Conservation (phyloP, 345 rosid species). For the Iberis pinnata region DNA sequence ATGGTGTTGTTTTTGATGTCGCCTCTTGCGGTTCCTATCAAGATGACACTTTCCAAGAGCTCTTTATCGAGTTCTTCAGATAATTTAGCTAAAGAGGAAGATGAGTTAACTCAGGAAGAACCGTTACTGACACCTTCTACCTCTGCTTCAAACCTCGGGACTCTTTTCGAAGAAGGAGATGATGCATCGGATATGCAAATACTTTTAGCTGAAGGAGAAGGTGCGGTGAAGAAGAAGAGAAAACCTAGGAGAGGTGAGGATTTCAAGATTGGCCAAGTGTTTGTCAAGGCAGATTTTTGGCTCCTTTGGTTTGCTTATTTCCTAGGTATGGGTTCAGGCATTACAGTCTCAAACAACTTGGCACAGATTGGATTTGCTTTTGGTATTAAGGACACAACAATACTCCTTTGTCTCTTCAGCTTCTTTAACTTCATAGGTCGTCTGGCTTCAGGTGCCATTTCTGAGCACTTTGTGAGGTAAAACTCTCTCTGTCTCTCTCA, state of each 20-base stretch:
- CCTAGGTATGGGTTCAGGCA: conserved; percentile 87
- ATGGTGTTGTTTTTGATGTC: conserved; percentile 57
- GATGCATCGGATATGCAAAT: conserved; percentile 44
- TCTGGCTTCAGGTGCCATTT: conserved; percentile 72
- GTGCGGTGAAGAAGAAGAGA: conserved; percentile 71
- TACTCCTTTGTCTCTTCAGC: no score
- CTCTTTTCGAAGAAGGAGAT: conserved; percentile 50
- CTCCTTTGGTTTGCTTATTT: conserved; percentile 84
- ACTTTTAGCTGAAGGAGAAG: conserved; percentile 73
- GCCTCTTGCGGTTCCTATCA: conserved; percentile 84
- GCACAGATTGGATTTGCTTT: conserved; percentile 25
- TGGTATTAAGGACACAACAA: no score
- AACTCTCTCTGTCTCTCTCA: no score
- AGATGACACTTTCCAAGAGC: conserved; percentile 66
- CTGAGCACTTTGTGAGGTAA: conserved; percentile 90
- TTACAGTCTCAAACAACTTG: conserved; percentile 84
- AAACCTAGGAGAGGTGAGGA: conserved; percentile 83
- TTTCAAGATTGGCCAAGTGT: conserved; percentile 65
- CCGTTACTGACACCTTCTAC: no score
- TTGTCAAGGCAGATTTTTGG: conserved; percentile 94
- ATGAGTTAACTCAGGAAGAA: conserved; percentile 35
- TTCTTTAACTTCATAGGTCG: conserved; percentile 28
- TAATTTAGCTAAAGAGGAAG: conserved; percentile 39
- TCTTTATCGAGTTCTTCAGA: conserved; percentile 54
- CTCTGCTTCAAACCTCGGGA: no score